Evolutionary conservation across 768 basidiomycete genomes (phyloP).

Genomic region (Psilocybe tampanensis): DNA sequence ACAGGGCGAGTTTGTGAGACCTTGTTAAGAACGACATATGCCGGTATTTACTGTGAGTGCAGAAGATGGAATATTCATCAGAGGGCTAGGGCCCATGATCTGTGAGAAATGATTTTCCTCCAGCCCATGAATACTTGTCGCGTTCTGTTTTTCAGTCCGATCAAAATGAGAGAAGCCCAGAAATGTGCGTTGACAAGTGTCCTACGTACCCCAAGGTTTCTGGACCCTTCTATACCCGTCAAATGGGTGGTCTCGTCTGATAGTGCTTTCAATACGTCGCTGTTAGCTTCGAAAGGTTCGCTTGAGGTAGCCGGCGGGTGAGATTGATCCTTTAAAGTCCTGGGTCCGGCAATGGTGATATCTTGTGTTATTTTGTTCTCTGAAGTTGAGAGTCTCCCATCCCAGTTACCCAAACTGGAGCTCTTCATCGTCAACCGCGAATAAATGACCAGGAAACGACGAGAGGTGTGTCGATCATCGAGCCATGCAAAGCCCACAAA

Average conservation of each 20-base stretch:
- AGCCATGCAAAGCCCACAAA: conserved; percentile 8
- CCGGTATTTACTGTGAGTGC: not conserved
- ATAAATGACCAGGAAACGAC: not conserved
- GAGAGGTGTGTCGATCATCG: conserved; percentile 3
- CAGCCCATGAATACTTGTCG: not conserved
- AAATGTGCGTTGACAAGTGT: not conserved
- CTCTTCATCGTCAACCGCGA: conserved; percentile 17
- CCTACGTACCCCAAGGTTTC: not conserved
- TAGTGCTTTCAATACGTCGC: not conserved
- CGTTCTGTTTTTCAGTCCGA: not conserved
- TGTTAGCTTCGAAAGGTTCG: not conserved
- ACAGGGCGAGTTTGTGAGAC: not conserved
- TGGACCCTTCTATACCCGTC: not conserved
- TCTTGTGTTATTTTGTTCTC: not conserved
- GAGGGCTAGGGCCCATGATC: not conserved
- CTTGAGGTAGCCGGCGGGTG: not conserved
- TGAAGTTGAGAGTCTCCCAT: conserved; percentile 13
- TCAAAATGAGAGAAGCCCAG: not conserved
- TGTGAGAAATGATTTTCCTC: not conserved
- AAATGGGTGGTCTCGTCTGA: not conserved
- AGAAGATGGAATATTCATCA: not conserved
- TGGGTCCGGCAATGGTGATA: not conserved
- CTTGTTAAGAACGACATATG: not conserved
- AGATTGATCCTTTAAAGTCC: not conserved
- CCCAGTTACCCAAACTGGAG: conserved; percentile 25